A percentile compares a stretch with the other conserved stretches of the same genome.
These are phyloP conservation scores for Phtheirospermum japonicum DNA, from an alignment of 257 asterid species.

Conservation along the genomic window DNA sequence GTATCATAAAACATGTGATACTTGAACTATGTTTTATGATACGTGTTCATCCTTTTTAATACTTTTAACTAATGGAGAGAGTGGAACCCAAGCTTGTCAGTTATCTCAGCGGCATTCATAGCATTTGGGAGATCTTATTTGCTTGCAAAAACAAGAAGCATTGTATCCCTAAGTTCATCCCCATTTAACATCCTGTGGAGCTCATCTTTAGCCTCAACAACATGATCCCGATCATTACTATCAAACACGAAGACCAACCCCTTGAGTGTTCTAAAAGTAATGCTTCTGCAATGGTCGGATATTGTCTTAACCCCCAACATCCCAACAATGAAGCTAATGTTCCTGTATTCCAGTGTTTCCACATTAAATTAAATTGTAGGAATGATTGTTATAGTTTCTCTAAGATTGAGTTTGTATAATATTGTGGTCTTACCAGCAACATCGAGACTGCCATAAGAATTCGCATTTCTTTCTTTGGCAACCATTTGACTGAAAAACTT, in stretches of 20 bases:
- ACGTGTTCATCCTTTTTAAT: too few species aligned
- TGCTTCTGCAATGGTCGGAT: slow-evolving; percentile 37
- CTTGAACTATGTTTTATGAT: too few species aligned
- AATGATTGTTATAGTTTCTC: slow-evolving; percentile 36
- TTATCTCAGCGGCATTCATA: slow-evolving; percentile 71
- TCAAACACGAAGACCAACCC: slow-evolving; percentile 33
- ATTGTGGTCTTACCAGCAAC: slow-evolving; percentile 44
- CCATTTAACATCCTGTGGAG: slow-evolving; percentile 33
- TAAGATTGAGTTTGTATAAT: slow-evolving; percentile 41
- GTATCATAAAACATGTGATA: too few species aligned
- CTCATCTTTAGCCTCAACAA: slow-evolving; percentile 35
- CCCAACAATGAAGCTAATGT: slow-evolving; percentile 47
- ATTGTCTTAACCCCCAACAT: slow-evolving; percentile 45
- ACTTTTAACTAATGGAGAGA: too few species aligned
- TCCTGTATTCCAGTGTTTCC: slow-evolving; percentile 39
- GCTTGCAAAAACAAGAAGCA: slow-evolving; percentile 68
- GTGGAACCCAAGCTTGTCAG: slow-evolving; percentile 73
- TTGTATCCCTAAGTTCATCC: slow-evolving; percentile 70
- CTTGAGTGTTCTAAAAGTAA: slow-evolving; percentile 35
- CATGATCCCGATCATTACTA: slow-evolving; percentile 35
- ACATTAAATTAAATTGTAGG: slow-evolving; percentile 42
- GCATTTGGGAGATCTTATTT: slow-evolving; percentile 77
- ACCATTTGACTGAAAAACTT: slow-evolving; percentile 36
- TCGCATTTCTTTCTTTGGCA: slow-evolving; percentile 39
- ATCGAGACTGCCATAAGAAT: slow-evolving; percentile 43